A percentile compares a stretch with the other conserved stretches of the same genome.
phyloP scores from a whole-genome alignment of 2,329 filamentous ascomycete genomes.

The Fusarium newnesense region DNA sequence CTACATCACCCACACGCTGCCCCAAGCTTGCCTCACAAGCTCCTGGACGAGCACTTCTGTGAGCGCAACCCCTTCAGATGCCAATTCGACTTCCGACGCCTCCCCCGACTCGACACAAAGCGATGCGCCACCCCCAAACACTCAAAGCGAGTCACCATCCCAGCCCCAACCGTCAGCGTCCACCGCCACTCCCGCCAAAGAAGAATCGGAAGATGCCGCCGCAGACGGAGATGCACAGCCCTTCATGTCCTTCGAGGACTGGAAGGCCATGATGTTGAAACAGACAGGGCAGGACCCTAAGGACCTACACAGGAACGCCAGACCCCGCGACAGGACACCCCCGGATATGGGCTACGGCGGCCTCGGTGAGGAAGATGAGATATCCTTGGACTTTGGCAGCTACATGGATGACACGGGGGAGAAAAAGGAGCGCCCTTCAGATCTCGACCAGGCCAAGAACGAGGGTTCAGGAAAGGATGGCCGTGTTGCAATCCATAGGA shows the following conservation, averaged over 20 bases:
- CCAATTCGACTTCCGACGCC: slow-evolving; percentile 6
- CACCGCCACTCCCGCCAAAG: not conserved
- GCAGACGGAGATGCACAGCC: slow-evolving; percentile 51
- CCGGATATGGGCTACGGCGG: slow-evolving; percentile 78
- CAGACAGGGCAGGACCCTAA: slow-evolving; percentile 80
- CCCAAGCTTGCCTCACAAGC: slow-evolving; percentile 79
- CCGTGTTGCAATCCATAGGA: slow-evolving; percentile 69
- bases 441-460: slow-evolving; percentile 23
- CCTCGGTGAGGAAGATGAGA: slow-evolving; percentile 88
- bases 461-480: slow-evolving; percentile 53
- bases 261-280: slow-evolving; percentile 93
- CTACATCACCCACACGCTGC: slow-evolving; percentile 82
- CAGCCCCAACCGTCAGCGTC: slow-evolving; percentile 4
- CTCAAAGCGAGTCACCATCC: slow-evolving; percentile 10
- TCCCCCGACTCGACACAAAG: not conserved
- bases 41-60: slow-evolving; percentile 62
- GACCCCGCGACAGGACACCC: slow-evolving; percentile 60
- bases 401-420: slow-evolving; percentile 41
- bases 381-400: slow-evolving; percentile 66
- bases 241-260: slow-evolving; percentile 97
- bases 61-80: slow-evolving; percentile 39
- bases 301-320: slow-evolving; percentile 71
- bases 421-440: slow-evolving; percentile 4
- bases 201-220: slow-evolving; percentile 23
- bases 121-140: slow-evolving; percentile 11